Evolutionary conservation across 306 rosid species (phyloP), one percentile per base, ranked within the genome.

Genomic region (Dalbergia oliveri): DNA sequence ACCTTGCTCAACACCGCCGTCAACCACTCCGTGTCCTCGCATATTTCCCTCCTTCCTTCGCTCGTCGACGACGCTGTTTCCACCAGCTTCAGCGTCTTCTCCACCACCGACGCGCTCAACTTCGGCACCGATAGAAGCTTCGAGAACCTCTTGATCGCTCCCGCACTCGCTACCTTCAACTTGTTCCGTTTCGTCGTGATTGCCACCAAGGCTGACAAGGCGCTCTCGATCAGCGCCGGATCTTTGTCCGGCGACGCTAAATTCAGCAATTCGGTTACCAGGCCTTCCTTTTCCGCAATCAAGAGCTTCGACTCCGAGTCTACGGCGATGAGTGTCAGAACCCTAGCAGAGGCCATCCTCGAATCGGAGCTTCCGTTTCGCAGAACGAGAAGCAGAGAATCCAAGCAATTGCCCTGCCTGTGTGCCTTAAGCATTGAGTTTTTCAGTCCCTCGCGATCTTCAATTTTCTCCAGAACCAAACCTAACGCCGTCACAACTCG

Each of bases 21-120:
- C 51, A 93, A 80, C 72, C 94, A 90, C n/a, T 45, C 71, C 6
- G 71, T 18, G 16, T 83, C 92, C 34, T 88, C 94, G 34, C 96
- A 88, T 4, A 95, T 91, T 89, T 86, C 87, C 34, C 61, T 12
- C 62, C 96, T 57, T 15, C 99, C 99, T 81, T 93, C 98, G 67
- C 84, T 89, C 47, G 75, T 91, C n/a, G 97, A 88, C 41, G 99
- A 93, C 66, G 84, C 79, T 73, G 84, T 85, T 81, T 95, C 99
- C 1, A 95, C 83, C 11, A 91, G 81, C 65, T 89, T 91, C 85
- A 95, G 66, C 49, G 75, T 87, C 69, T 86, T 93, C 81, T 95
- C 97, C 23, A 85, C 79, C 23, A 73, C 67, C 23, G 85, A 75
- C 8, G 79, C 82, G 62, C 81, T 81, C 31, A 85, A 21, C 12